These are phyloP conservation scores for Eutypa lata DNA, from an alignment of 2,329 filamentous ascomycete genomes.

Conservation along the genomic window DNA sequence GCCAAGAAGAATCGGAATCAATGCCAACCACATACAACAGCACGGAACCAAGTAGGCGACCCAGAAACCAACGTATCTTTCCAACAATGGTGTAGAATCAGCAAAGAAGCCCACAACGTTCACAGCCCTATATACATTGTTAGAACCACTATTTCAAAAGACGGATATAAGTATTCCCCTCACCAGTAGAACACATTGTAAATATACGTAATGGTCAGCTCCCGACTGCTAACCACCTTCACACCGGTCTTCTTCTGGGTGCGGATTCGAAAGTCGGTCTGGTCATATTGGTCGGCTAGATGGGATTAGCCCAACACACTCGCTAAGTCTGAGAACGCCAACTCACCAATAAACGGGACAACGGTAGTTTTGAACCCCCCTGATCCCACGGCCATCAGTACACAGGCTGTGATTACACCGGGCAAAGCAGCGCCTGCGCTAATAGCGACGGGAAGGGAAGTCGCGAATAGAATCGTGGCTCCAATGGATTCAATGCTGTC, in stretches of 20 bases:
- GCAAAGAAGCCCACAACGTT: slow-evolving; percentile 39
- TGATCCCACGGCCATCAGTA: slow-evolving; percentile 57
- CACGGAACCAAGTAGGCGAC: slow-evolving; percentile 56
- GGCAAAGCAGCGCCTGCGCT: slow-evolving; percentile 47
- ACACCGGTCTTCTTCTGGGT: neutral
- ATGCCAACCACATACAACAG: slow-evolving; percentile 51
- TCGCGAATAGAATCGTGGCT: slow-evolving; percentile 51
- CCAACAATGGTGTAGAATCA: slow-evolving; percentile 59
- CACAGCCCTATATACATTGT: neutral
- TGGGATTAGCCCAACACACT: slow-evolving; percentile 51
- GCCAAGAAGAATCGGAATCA: slow-evolving; percentile 18
- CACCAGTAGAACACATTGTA: neutral
- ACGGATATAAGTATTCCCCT: neutral
- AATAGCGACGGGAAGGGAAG: slow-evolving; percentile 50
- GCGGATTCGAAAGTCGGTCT: neutral
- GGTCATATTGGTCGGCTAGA: neutral
- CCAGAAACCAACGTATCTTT: slow-evolving; percentile 56
- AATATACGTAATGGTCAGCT: neutral
- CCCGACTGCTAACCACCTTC: neutral
- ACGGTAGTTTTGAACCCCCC: slow-evolving; percentile 58
- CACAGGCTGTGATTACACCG: slow-evolving; percentile 52
- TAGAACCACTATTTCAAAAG: neutral
- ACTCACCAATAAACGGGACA: slow-evolving; percentile 43
- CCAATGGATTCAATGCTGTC: slow-evolving; percentile 54
- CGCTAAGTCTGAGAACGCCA: slow-evolving; percentile 33